phyloP scores from a whole-genome alignment of 257 asterid genomes.

The Cruciata laevipes region DNA sequence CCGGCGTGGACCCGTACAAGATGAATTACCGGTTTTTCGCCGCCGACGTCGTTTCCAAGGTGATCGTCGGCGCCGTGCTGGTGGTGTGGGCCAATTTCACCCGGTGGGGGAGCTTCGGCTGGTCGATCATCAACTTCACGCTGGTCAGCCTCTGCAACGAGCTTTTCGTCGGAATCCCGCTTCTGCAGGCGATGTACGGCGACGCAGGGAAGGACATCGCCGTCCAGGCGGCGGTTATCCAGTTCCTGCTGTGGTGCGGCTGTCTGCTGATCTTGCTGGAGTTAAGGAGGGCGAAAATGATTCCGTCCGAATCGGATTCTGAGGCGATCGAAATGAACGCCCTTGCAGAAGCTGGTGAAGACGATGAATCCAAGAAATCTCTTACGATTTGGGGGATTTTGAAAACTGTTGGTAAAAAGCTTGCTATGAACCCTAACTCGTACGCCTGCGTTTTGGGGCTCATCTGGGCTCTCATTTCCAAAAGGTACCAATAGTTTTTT shows the following conservation, averaged over 20 bases:
- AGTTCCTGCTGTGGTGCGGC: conserved; percentile 54
- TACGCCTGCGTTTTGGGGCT: conserved; percentile 56
- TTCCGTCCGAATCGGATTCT: not conserved
- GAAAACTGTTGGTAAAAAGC: conserved; percentile 40
- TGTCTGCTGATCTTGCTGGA: conserved; percentile 40
- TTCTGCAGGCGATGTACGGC: conserved; percentile 64
- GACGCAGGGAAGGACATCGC: conserved; percentile 42
- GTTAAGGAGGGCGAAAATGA: conserved; percentile 21
- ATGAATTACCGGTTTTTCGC: conserved; percentile 54
- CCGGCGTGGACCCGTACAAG: conserved; percentile 51
- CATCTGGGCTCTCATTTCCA: conserved; percentile 47
- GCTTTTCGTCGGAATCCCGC: conserved; percentile 62
- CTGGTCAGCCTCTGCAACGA: conserved; percentile 49
- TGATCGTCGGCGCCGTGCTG: conserved; percentile 20
- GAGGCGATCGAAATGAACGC: not conserved
- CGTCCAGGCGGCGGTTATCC: conserved; percentile 57
- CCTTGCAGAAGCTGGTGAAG: not conserved
- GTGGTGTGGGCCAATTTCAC: conserved; percentile 46
- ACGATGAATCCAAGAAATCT: not conserved
- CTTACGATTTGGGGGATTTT: conserved; percentile 22
- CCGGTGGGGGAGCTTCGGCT: conserved; percentile 26
- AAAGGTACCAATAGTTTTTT: not conserved
- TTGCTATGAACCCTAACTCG: conserved; percentile 49
- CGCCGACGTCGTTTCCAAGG: conserved; percentile 55
- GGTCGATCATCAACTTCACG: conserved; percentile 59